These are phyloP conservation scores for Fraxinus velutina DNA, from an alignment of 305 asterid genomes.

Conservation along the genomic window DNA sequence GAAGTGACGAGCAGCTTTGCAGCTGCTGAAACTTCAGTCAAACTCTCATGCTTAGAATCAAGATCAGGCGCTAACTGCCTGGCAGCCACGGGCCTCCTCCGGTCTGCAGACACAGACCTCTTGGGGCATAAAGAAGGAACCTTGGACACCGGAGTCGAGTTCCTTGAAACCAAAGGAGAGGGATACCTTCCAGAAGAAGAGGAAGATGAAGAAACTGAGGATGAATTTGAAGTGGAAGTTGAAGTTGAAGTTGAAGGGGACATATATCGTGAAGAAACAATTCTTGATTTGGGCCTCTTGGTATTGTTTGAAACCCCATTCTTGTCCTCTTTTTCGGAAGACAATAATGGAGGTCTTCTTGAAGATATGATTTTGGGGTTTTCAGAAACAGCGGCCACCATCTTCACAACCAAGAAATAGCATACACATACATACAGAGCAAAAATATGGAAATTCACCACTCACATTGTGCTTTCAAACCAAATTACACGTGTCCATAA, in stretches of 20 bases:
- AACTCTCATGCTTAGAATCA: constrained; percentile 43
- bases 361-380: constrained; percentile 23
- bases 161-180: constrained; percentile 63
- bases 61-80: constrained; percentile 62
- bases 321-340: constrained; percentile 53
- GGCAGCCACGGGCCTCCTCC: constrained; percentile 46
- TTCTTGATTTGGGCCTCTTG: constrained; percentile 43
- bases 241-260: constrained; percentile 83
- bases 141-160: constrained; percentile 44
- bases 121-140: constrained; percentile 48
- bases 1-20: constrained; percentile 70
- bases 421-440: constrained; percentile 26
- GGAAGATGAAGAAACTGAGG: constrained; percentile 54
- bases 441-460: constrained; percentile 30
- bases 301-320: constrained; percentile 30
- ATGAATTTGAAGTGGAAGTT: constrained; percentile 74
- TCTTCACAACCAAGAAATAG: constrained; percentile 35
- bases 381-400: constrained; percentile 64
- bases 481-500: constrained; percentile 21
- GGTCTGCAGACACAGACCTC: constrained; percentile 83
- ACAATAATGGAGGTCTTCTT: constrained; percentile 55
- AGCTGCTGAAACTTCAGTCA: constrained; percentile 63
- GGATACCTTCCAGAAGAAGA: constrained; percentile 68
- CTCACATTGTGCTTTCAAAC: constrained; percentile 50
- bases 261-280: constrained; percentile 52